Evolutionary conservation across 2,329 filamentous ascomycete genomes (phyloP).

Genomic region (Tolypocladium cylindrosporum): DNA sequence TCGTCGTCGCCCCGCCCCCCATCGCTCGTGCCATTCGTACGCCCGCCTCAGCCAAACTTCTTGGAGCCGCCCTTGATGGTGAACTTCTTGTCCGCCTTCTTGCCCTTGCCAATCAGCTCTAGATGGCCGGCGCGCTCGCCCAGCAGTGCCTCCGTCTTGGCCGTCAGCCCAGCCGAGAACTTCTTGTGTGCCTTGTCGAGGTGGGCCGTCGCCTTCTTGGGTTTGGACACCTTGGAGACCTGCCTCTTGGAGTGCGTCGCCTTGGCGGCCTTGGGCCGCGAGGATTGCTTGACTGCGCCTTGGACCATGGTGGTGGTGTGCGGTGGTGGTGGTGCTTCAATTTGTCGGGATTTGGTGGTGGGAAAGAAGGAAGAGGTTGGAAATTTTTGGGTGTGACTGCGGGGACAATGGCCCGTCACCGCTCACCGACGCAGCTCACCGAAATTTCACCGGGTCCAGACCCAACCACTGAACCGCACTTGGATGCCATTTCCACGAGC

Average conservation of each 20-base stretch:
- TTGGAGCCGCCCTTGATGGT: constrained; percentile 38
- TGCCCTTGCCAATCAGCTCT: constrained; percentile 47
- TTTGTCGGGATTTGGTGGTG: background rate
- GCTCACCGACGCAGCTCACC: background rate
- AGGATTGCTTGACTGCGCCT: constrained; percentile 39
- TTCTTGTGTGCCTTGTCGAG: constrained; percentile 46
- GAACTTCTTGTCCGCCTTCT: constrained; percentile 32
- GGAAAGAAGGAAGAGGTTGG: too few relatives aligned
- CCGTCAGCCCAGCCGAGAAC: constrained; percentile 42
- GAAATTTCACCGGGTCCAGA: background rate
- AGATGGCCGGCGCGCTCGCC: constrained; percentile 50
- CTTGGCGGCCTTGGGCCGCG: constrained; percentile 28
- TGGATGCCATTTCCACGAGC: too few relatives aligned
- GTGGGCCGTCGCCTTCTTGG: constrained; percentile 32
- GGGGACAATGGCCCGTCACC: background rate
- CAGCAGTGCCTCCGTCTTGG: constrained; percentile 46
- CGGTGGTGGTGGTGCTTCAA: background rate
- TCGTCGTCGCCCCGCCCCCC: background rate
- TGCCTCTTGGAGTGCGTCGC: constrained; percentile 31
- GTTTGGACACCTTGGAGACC: constrained; percentile 37
- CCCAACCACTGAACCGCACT: background rate
- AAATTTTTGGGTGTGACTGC: background rate
- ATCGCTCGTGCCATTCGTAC: background rate
- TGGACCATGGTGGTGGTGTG: constrained; percentile 35
- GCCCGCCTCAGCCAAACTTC: constrained; percentile 40